These are phyloP conservation scores for Pseudozyma thailandica DNA, from an alignment of 1,284 basidiomycete species.

Conservation along the genomic window DNA sequence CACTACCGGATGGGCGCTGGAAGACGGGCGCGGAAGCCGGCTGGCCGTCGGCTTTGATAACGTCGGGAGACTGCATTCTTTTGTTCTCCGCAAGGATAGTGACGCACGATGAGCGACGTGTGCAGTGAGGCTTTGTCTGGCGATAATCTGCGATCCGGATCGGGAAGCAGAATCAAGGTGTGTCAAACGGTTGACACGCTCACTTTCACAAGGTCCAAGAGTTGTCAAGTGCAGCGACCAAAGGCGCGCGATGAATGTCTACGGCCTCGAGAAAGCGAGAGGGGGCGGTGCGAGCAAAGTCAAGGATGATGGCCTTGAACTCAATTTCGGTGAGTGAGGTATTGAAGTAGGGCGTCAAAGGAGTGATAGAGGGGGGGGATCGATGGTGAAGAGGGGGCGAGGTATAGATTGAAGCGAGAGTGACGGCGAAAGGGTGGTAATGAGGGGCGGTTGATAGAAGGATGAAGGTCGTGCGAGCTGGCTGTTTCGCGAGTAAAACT, in stretches of 20 bases:
- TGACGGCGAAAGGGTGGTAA: constrained; percentile 3
- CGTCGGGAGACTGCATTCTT: constrained; percentile 32
- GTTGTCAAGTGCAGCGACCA: constrained; percentile 45
- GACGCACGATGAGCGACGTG: neutral
- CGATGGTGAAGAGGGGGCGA: neutral
- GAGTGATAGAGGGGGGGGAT: neutral
- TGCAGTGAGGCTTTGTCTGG: neutral
- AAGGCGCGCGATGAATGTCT: constrained; percentile 46
- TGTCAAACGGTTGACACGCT: neutral
- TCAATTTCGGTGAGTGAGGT: neutral
- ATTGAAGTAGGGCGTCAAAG: neutral
- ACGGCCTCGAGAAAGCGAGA: neutral
- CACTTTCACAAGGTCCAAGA: neutral
- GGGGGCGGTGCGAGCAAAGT: neutral
- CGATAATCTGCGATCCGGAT: constrained; percentile 1
- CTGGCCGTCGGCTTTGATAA: constrained; percentile 14
- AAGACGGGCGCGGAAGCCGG: constrained; percentile 16
- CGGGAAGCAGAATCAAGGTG: neutral
- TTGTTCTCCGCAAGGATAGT: neutral
- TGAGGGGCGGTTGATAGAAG: constrained; percentile 18
- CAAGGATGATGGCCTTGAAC: constrained; percentile 1
- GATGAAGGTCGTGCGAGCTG: constrained; percentile 38
- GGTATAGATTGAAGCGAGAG: constrained; percentile 1
- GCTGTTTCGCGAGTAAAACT: constrained; percentile 65
- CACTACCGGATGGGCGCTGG: constrained; percentile 44